phyloP scores from a whole-genome alignment of 2,329 filamentous ascomycete genomes.

The Venturia aucupariae region DNA sequence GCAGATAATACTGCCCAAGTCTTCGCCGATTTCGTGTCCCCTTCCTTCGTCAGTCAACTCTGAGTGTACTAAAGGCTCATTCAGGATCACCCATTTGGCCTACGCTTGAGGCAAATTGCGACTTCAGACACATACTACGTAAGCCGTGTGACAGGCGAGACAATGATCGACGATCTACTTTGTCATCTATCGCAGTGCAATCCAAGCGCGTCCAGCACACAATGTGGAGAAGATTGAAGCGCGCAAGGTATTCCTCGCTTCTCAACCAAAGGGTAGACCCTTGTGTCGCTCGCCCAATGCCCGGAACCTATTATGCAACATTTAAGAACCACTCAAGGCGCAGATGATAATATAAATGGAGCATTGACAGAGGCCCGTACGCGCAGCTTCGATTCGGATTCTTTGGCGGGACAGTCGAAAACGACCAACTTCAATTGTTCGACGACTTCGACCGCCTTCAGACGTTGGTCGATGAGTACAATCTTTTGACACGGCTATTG shows the following conservation, averaged over 20 bases:
- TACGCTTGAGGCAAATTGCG: not conserved
- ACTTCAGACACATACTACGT: not conserved
- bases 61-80: not conserved
- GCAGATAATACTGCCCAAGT: not conserved
- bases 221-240: not conserved
- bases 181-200: not conserved
- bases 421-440: not conserved
- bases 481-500: not conserved
- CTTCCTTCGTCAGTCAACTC: not conserved
- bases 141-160: not conserved
- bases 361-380: not conserved
- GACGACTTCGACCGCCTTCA: not conserved
- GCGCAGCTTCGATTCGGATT: not conserved
- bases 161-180: not conserved
- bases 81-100: not conserved
- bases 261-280: not conserved
- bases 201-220: not conserved
- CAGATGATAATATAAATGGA: conserved; percentile 1
- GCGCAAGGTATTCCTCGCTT: not conserved
- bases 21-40: not conserved
- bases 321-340: not conserved
- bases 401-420: not conserved
- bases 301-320: not conserved
- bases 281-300: not conserved
- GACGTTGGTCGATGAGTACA: conserved; percentile 3